phyloP scores from a whole-genome alignment of 805 yeast species.

The Danielozyma ontarioensis region DNA sequence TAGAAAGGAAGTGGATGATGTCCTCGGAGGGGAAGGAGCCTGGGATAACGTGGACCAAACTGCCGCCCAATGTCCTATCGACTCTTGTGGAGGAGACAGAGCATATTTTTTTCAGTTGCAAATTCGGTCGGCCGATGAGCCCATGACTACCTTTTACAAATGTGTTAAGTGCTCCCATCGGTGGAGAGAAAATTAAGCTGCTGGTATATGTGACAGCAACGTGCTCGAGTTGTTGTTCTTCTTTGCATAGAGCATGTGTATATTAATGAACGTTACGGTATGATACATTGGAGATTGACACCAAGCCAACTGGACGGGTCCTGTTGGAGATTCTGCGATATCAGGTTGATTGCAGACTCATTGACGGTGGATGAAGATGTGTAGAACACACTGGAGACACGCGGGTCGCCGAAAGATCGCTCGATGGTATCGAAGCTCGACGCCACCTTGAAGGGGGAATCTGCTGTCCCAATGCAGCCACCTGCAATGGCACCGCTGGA shows the following conservation, averaged over 20 bases:
- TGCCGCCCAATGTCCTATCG: constrained; percentile 84
- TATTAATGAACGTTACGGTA: no score
- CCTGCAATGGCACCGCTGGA: background rate
- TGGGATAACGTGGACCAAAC: constrained; percentile 99
- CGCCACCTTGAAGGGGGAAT: no score
- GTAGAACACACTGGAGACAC: no score
- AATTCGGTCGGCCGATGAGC: constrained; percentile 97
- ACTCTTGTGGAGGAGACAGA: constrained; percentile 77
- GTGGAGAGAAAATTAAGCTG: constrained; percentile 90
- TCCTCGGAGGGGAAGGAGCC: constrained; percentile 92
- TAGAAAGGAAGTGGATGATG: constrained; percentile 92
- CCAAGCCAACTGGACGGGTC: no score
- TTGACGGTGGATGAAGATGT: no score
- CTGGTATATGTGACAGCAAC: no score
- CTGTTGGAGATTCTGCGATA: no score
- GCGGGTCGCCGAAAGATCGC: background rate
- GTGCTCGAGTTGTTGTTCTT: no score
- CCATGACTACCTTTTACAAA: constrained; percentile 97
- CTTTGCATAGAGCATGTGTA: no score
- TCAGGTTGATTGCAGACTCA: no score
- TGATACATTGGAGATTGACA: no score
- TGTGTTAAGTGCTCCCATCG: constrained; percentile 91
- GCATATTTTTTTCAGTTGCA: constrained; percentile 97
- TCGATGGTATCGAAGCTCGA: background rate
- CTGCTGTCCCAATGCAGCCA: background rate